phyloP scores from a whole-genome alignment of 495 filamentous ascomycete genomes.

The Tuber melanosporum region DNA sequence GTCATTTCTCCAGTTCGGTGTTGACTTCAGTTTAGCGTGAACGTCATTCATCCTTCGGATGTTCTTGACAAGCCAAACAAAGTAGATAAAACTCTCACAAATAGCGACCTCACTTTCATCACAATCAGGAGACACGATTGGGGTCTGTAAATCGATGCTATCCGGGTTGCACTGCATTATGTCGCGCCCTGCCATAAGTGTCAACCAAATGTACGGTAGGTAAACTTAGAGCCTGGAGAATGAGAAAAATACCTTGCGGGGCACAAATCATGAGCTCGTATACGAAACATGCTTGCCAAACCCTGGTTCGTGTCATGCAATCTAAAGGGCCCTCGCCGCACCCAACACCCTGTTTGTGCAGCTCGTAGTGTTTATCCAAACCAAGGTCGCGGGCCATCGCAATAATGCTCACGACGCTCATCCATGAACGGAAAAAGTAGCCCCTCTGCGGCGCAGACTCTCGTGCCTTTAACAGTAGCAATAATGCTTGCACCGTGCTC shows the following conservation, averaged over 20 bases:
- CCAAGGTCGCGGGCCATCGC: conserved; percentile 91
- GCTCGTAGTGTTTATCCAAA: conserved; percentile 75
- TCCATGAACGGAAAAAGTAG: conserved; percentile 97
- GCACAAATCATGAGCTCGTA: conserved; percentile 91
- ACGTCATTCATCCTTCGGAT: conserved; percentile 69
- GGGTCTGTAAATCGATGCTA: conserved; percentile 69
- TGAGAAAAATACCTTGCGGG: conserved; percentile 66
- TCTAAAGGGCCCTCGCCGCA: conserved; percentile 67
- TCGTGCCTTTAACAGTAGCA: conserved; percentile 83
- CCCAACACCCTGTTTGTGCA: conserved; percentile 61
- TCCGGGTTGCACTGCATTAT: conserved; percentile 41
- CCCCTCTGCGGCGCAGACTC: conserved; percentile 87
- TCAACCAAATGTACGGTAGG: conserved; percentile 4
- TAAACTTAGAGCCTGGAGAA: not conserved
- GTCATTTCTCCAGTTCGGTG: conserved; percentile 80
- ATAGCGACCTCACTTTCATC: conserved; percentile 72
- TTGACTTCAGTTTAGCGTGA: conserved; percentile 68
- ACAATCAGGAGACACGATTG: conserved; percentile 54
- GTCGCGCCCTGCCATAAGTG: conserved; percentile 23
- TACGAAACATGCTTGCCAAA: conserved; percentile 86
- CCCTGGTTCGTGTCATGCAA: conserved; percentile 72
- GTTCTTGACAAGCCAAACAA: conserved; percentile 68
- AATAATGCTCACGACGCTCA: conserved; percentile 85
- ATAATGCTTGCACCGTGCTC: conserved; percentile 86
- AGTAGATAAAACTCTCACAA: conserved; percentile 74